phyloP scores from a whole-genome alignment of 2,329 filamentous ascomycete genomes.

The Nectriaceae sp. region DNA sequence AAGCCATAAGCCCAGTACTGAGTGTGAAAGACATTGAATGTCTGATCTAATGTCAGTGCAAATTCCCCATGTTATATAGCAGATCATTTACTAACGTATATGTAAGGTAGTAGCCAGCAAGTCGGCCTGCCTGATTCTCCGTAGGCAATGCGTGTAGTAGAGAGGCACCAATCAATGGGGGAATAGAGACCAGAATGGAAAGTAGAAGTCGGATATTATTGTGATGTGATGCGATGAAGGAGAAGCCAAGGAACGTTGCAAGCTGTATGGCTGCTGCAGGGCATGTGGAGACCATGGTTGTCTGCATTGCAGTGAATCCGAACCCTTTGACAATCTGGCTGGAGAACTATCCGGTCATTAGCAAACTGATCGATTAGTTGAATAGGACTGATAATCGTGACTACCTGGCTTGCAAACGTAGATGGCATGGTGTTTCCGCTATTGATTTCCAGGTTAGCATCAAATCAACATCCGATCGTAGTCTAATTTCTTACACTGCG shows the following conservation, averaged over 20 bases:
- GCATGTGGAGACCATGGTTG: conserved; percentile 6
- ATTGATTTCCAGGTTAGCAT: neutral
- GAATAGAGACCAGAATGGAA: conserved; percentile 2
- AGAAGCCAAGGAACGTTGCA: conserved; percentile 2
- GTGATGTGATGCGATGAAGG: conserved; percentile 5
- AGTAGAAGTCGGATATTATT: conserved; percentile 6
- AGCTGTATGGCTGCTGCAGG: conserved; percentile 7
- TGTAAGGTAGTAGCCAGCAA: conserved; percentile 7
- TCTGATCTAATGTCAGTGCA: neutral
- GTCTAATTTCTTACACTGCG: conserved; percentile 1
- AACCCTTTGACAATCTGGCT: conserved; percentile 9
- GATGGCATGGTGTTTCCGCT: conserved; percentile 9
- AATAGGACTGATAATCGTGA: neutral
- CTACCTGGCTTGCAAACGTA: conserved; percentile 7
- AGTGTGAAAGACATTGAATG: conserved; percentile 7
- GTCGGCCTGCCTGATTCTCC: conserved; percentile 2
- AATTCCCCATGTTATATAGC: neutral
- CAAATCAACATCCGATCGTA: neutral
- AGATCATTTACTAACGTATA: conserved; percentile 2
- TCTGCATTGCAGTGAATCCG: neutral
- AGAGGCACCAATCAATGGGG: conserved; percentile 7
- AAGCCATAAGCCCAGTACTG: conserved; percentile 10
- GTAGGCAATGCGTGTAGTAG: conserved; percentile 1
- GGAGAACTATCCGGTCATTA: conserved; percentile 2
- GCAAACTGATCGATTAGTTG: neutral